phyloP scores from a whole-genome alignment of 305 asterid species.

The Monarda citriodora region DNA sequence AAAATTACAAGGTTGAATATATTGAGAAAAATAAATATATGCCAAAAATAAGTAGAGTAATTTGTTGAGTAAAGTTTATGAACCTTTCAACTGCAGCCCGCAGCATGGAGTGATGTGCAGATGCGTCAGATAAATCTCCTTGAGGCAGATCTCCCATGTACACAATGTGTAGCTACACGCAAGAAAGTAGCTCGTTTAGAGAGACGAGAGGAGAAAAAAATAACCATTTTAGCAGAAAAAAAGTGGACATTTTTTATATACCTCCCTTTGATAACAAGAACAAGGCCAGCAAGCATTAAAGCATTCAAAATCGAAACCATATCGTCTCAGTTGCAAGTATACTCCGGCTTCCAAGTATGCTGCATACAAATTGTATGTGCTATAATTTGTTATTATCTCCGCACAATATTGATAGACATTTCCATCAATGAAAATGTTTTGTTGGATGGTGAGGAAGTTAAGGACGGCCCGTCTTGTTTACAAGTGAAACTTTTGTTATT shows the following conservation, averaged over 20 bases:
- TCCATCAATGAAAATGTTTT: no score
- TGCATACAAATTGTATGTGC: no score
- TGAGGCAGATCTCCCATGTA: conserved; percentile 40
- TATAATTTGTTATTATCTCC: background rate
- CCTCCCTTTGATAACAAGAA: conserved; percentile 31
- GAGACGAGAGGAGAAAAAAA: background rate
- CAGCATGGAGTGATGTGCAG: conserved; percentile 33
- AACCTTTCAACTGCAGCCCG: conserved; percentile 33
- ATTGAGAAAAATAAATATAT: no score
- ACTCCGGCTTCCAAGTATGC: background rate
- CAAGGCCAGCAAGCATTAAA: conserved; percentile 25
- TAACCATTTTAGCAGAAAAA: no score
- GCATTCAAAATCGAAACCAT: conserved; percentile 22
- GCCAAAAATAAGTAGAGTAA: background rate
- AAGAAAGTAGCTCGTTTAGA: background rate
- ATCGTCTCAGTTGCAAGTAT: no score
- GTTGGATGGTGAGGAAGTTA: no score
- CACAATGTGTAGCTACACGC: conserved; percentile 30
- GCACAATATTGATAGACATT: background rate
- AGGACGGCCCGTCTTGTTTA: no score
- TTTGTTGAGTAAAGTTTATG: background rate
- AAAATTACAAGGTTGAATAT: conserved; percentile 3
- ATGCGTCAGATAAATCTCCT: conserved; percentile 9
- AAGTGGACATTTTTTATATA: background rate
- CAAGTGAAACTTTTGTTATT: background rate